phyloP scores from a whole-genome alignment of 129 eudicot genomes.

The Lactuca saligna region DNA sequence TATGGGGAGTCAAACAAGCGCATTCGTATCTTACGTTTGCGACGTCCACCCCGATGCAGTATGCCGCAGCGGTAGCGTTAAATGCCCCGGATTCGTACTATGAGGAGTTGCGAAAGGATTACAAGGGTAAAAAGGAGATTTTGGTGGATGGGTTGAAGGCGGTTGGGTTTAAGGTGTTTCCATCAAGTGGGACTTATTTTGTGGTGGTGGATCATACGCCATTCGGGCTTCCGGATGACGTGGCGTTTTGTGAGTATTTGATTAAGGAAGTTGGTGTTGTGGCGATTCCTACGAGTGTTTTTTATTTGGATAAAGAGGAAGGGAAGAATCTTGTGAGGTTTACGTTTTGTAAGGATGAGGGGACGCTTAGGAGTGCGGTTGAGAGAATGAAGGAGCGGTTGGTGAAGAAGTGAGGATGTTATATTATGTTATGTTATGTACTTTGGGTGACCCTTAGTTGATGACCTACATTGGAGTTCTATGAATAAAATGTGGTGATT shows the following conservation, averaged over 20 bases:
- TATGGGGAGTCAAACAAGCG: constrained; percentile 95
- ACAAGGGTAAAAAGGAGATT: constrained; percentile 70
- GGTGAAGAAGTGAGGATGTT: constrained; percentile 28
- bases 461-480: neutral
- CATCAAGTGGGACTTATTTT: constrained; percentile 95
- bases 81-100: constrained; percentile 76
- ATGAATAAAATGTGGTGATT: constrained; percentile 11
- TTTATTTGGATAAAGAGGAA: constrained; percentile 79
- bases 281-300: constrained; percentile 97
- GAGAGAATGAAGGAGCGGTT: constrained; percentile 83
- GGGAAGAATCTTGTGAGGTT: constrained; percentile 93
- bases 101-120: constrained; percentile 67
- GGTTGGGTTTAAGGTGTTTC: constrained; percentile 82
- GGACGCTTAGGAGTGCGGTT: constrained; percentile 81
- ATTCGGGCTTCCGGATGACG: constrained; percentile 72
- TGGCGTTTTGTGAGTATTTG: constrained; percentile 84
- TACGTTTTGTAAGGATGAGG: constrained; percentile 96
- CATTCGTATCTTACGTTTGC: constrained; percentile 94
- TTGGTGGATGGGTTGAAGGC: constrained; percentile 78
- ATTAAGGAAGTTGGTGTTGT: constrained; percentile 98
- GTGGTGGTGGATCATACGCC: constrained; percentile 93
- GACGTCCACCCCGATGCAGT: constrained; percentile 95
- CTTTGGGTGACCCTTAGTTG: neutral
- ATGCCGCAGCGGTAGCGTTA: constrained; percentile 75
- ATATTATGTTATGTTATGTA: neutral